phyloP scores from a whole-genome alignment of 176 grass and related monocot genomes.

The Oryza meyeriana region DNA sequence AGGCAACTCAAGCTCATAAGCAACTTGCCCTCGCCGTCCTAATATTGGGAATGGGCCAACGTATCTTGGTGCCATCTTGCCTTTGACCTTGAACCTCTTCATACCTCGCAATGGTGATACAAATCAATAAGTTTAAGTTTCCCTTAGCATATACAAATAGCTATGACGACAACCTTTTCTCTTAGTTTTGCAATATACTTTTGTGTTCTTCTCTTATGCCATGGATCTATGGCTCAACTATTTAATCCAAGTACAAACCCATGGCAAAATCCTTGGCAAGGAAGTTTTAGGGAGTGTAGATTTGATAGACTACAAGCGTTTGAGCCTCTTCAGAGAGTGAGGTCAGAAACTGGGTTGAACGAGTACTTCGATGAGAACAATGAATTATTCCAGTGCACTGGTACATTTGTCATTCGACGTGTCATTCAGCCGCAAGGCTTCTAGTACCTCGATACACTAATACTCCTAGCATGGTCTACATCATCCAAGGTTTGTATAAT shows the following conservation, averaged over 20 bases:
- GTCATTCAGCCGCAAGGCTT: neutral
- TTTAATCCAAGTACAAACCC: neutral
- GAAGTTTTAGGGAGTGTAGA: neutral
- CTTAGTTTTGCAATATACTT: slow-evolving; percentile 9
- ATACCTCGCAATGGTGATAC: too few relatives aligned
- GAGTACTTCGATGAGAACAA: slow-evolving; percentile 46
- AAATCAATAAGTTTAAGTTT: neutral
- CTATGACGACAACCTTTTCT: slow-evolving; percentile 1
- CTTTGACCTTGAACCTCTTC: too few relatives aligned
- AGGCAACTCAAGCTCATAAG: too few relatives aligned
- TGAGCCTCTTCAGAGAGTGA: neutral
- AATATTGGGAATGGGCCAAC: too few relatives aligned
- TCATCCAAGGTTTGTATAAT: slow-evolving; percentile 7
- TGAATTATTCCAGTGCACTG: slow-evolving; percentile 34
- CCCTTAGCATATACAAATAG: neutral
- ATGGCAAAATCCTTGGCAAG: neutral
- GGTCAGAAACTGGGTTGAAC: slow-evolving; percentile 37
- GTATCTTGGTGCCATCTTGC: too few relatives aligned
- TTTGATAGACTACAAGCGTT: neutral
- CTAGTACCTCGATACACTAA: neutral
- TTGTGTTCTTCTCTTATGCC: neutral
- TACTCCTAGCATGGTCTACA: neutral
- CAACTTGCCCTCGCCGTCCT: too few relatives aligned
- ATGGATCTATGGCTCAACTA: neutral
- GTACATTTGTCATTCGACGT: neutral